A percentile compares a stretch with the other conserved stretches of the same genome.
phyloP scores from a whole-genome alignment of 2,329 filamentous ascomycete species.

The Claviceps sp. region DNA sequence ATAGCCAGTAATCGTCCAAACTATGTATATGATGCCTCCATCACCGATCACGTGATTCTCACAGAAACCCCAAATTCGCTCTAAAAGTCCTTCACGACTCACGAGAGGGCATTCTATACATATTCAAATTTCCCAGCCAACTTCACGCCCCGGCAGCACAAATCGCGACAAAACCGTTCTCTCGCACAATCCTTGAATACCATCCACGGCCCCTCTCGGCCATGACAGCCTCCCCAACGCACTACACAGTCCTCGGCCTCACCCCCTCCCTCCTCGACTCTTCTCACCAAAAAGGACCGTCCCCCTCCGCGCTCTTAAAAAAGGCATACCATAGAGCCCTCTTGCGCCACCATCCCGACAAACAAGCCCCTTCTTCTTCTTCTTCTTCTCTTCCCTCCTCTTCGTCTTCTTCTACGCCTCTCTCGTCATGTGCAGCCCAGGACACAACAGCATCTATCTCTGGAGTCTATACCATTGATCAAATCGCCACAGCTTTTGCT shows the following conservation, averaged over 20 bases:
- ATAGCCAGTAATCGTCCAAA: no score
- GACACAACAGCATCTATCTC: background rate
- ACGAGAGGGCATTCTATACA: background rate
- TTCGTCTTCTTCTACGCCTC: slow-evolving; percentile 3
- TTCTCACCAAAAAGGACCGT: slow-evolving; percentile 12
- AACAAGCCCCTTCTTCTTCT: slow-evolving; percentile 17
- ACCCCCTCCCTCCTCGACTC: slow-evolving; percentile 32
- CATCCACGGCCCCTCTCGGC: background rate
- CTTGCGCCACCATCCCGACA: slow-evolving; percentile 54
- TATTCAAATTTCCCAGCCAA: background rate
- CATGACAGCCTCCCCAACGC: slow-evolving; percentile 22
- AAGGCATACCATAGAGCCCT: slow-evolving; percentile 52
- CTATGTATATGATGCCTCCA: background rate
- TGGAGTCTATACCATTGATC: slow-evolving; percentile 40
- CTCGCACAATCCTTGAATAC: background rate
- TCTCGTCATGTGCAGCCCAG: background rate
- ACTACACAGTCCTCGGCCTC: slow-evolving; percentile 49
- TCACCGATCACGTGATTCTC: background rate
- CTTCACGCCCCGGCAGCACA: no score
- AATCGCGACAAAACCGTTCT: no score
- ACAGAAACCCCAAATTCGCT: background rate
- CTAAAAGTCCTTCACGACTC: background rate
- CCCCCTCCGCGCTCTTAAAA: slow-evolving; percentile 38
- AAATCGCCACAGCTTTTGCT: slow-evolving; percentile 47
- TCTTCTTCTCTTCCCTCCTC: slow-evolving; percentile 1